These are phyloP conservation scores for Penicillium alfredii DNA, from an alignment of 495 filamentous ascomycete genomes.

Conservation along the genomic window DNA sequence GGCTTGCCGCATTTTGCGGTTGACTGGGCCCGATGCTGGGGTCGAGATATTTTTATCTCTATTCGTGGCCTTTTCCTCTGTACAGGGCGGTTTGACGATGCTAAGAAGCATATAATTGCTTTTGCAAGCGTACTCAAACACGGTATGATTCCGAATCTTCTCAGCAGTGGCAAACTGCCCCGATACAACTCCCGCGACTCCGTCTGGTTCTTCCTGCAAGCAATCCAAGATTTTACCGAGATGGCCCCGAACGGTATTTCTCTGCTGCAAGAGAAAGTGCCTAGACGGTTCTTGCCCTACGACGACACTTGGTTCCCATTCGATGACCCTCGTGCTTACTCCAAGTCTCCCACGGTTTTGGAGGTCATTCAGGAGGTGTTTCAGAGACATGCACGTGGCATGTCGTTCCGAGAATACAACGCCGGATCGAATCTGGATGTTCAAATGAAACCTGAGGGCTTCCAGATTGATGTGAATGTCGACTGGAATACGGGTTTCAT, in stretches of 20 bases:
- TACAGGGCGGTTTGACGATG: slow-evolving; percentile 81
- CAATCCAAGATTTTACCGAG: slow-evolving; percentile 85
- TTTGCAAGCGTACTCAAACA: slow-evolving; percentile 97
- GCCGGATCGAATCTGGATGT: slow-evolving; percentile 80
- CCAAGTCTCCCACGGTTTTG: slow-evolving; percentile 67
- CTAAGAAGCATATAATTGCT: slow-evolving; percentile 87
- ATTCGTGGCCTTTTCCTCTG: slow-evolving; percentile 83
- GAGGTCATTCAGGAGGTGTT: slow-evolving; percentile 92
- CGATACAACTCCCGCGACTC: slow-evolving; percentile 97
- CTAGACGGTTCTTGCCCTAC: slow-evolving; percentile 87
- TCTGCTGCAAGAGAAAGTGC: slow-evolving; percentile 69
- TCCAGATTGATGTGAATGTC: slow-evolving; percentile 81
- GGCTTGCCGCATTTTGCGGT: slow-evolving; percentile 92
- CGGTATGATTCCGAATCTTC: slow-evolving; percentile 95
- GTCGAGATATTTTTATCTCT: slow-evolving; percentile 94
- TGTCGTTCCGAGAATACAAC: slow-evolving; percentile 92
- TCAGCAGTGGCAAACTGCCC: slow-evolving; percentile 78
- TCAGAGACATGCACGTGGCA: slow-evolving; percentile 80
- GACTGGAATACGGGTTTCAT: slow-evolving; percentile 93
- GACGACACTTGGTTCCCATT: slow-evolving; percentile 87
- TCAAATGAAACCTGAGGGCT: slow-evolving; percentile 91
- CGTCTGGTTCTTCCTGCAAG: slow-evolving; percentile 94
- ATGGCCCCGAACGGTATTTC: slow-evolving; percentile 73
- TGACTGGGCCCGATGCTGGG: slow-evolving; percentile 96
- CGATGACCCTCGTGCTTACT: slow-evolving; percentile 81